Evolutionary conservation across 345 rosid species (phyloP), one percentile per base, ranked within the genome.

Genomic region (Ailanthus altissimus): DNA sequence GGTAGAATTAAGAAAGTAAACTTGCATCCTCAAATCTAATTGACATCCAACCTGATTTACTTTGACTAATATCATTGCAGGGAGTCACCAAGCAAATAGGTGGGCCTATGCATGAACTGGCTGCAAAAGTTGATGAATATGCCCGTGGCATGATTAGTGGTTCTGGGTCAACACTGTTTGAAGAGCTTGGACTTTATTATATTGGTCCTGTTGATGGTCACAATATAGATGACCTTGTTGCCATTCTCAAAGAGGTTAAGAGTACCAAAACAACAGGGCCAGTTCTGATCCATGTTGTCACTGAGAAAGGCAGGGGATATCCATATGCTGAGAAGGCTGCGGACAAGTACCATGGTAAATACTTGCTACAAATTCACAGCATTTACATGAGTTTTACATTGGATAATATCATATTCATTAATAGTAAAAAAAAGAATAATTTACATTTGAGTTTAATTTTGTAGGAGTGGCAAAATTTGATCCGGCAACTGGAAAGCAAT

Each of bases 111-210:
- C 99, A 96, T 53, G 91, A 92, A 74, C 36, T 96, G 80, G 99
- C 99, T 72, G 92, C 99, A 61, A 96, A 96, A 83, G 98, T 96
- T 8, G 99, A 96, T 56, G 98, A 96, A 75, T 93, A 96, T 70
- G 98, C 98, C 78, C 94, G 99, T 64, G 97, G 99, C 53, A 96
- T 96, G 99, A 96, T 96, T 68, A 88, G 99, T 62, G 99, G 98
- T 60, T 90, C 99, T 21, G 97, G 99, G 11, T 92, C 99, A 10
- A 91, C 99, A 46, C 84, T 96, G 6, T 96, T 96, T 67, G 99
- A 96, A 85, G 99, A 96, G 78, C 97, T 96, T 0, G 99, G 99
- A 53, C 88, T 93, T 4, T 96, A 96, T 76, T 96, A 96, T 76
- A 96, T 96, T 45, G 99, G 99, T 79, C 99, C 99, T 11, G 98